Base-by-base conservation (phyloP, 2,329 filamentous ascomycete species). In the Chrysoporthe deuterocubensis region DNA sequence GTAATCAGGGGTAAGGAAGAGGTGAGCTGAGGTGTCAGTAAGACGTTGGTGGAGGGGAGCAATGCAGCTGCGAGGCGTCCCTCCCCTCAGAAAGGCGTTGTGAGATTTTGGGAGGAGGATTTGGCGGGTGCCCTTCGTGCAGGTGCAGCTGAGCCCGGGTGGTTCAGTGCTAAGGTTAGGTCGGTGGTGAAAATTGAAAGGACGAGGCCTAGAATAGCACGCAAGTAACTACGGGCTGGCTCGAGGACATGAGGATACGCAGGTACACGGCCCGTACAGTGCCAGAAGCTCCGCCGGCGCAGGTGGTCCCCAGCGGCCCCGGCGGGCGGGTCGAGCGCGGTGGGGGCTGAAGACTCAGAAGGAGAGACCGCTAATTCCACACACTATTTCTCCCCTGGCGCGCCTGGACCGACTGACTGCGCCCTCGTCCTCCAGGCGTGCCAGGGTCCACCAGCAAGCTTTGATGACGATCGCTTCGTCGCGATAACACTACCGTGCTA, bases 61-160 rank as follows among this genome's bases (percentile, higher is more conserved):
- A 42, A 32, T 61, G n/a, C 6, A 34, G 59, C 59, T 32, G 54
- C 34, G 7, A 57, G 54, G 34, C 54, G 34, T 57, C 16, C 34
- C 54, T 57, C 34, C 14, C 54, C 54, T 40, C 32, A 32, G 48
- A 8, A 32, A 43, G 11, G 43, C 40, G 40, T 32, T 44, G 58
- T 61, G 59, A 61, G 59, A 48, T 61, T 48, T 61, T 61, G 59
- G 58, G 59, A 61, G 59, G 42, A 60, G 40, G 59, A 46, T 34
- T 26, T 42, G 59, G 59, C 42, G 50, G 11, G 21, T 32, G 59
- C 59, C 26, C 54, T 57, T 57, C 18, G 16, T 40, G 54, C 54
- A 57, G 50, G 54, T 40, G 32, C 11, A 16, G 50, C 54, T 40
- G 54, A 57, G 54, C 32, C 18, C n/a, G 54, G 26, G 54, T 40